Conservation (phyloP, 805 yeast genomes). For the Blastobotrys attinorum region DNA sequence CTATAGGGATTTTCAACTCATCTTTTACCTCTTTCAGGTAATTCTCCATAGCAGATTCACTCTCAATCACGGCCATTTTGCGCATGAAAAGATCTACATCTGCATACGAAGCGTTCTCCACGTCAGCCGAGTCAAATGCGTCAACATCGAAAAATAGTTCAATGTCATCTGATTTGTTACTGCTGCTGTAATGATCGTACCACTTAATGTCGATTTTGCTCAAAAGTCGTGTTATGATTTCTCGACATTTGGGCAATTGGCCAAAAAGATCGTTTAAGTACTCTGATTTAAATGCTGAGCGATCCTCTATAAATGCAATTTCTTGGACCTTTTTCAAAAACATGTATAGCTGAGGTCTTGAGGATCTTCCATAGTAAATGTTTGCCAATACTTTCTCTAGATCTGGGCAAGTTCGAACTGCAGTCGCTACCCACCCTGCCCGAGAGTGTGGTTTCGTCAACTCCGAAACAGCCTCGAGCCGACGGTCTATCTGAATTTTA, state of each 20-base stretch:
- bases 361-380: constrained; percentile 50
- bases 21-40: constrained; percentile 45
- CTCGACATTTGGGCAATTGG: constrained; percentile 31
- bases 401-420: constrained; percentile 36
- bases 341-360: constrained; percentile 51
- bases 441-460: constrained; percentile 9
- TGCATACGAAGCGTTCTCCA: no score
- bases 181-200: constrained; percentile 5
- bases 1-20: constrained; percentile 48
- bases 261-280: constrained; percentile 34
- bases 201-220: constrained; percentile 16
- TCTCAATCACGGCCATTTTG: constrained; percentile 28
- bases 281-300: constrained; percentile 23
- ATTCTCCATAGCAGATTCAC: constrained; percentile 40
- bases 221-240: constrained; percentile 23
- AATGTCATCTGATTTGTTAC: constrained; percentile 12
- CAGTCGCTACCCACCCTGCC: constrained; percentile 22
- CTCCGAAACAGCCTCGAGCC: constrained; percentile 51
- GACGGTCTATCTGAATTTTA: constrained; percentile 43
- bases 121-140: constrained; percentile 11
- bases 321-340: constrained; percentile 41
- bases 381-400: constrained; percentile 50
- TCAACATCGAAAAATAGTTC: constrained; percentile 20
- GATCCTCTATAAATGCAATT: constrained; percentile 18
- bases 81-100: constrained; percentile 7